phyloP scores from a whole-genome alignment of 2,329 filamentous ascomycete species.

The Aspergillus japonicus region DNA sequence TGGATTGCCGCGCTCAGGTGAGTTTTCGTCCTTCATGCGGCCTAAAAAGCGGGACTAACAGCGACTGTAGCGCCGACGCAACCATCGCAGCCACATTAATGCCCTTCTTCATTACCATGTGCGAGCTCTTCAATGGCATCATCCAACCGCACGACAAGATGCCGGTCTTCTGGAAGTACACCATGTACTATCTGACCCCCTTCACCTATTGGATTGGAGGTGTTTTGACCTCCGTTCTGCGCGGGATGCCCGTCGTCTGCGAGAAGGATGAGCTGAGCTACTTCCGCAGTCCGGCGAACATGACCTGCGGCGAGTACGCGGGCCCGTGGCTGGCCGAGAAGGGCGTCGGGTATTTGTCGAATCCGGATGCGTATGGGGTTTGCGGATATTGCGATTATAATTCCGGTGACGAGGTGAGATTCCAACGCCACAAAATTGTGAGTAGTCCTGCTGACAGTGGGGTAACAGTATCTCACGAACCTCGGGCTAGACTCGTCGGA shows the following conservation, averaged over 20 bases:
- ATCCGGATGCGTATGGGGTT: conserved; percentile 57
- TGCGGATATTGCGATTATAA: conserved; percentile 81
- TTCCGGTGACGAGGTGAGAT: conserved; percentile 34
- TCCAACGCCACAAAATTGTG: not conserved
- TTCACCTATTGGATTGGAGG: conserved; percentile 80
- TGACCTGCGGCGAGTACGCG: conserved; percentile 74
- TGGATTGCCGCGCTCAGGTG: conserved; percentile 72
- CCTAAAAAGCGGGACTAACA: not conserved
- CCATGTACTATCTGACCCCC: conserved; percentile 80
- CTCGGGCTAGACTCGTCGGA: conserved; percentile 33
- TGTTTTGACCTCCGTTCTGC: conserved; percentile 74
- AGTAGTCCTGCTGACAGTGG: not conserved
- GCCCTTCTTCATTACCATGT: conserved; percentile 79
- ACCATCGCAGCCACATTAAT: conserved; percentile 78
- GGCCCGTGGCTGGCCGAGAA: conserved; percentile 63
- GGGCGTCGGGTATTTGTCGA: conserved; percentile 68
- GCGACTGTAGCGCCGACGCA: conserved; percentile 42
- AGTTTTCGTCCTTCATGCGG: conserved; percentile 35
- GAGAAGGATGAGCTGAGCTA: conserved; percentile 60
- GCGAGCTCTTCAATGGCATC: conserved; percentile 83
- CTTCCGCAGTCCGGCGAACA: conserved; percentile 65
- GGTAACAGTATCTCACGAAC: conserved; percentile 28
- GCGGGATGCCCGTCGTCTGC: conserved; percentile 64
- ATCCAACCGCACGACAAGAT: conserved; percentile 76
- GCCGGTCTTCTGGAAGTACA: conserved; percentile 73